A percentile compares a stretch with the other conserved stretches of the same genome.
phyloP scores from a whole-genome alignment of 805 yeast species.

The Candida verbasci region DNA sequence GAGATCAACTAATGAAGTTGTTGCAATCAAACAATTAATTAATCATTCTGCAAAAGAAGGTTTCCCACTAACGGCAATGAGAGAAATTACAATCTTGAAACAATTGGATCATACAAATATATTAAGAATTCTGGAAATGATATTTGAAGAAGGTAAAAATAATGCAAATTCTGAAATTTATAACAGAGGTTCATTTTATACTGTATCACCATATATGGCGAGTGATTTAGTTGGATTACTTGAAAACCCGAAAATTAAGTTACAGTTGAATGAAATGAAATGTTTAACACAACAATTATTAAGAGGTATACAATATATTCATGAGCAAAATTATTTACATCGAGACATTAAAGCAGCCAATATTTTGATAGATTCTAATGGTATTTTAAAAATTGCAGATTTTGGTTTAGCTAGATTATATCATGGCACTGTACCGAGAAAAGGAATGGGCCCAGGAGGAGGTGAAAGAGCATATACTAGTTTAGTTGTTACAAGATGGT shows the following conservation, averaged over 20 bases:
- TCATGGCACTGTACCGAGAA: slow-evolving; percentile 56
- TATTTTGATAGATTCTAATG: slow-evolving; percentile 70
- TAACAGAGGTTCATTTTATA: slow-evolving; percentile 56
- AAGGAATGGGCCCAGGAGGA: slow-evolving; percentile 53
- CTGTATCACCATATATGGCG: slow-evolving; percentile 90
- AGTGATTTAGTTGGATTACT: slow-evolving; percentile 87
- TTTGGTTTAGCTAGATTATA: slow-evolving; percentile 87
- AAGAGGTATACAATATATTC: slow-evolving; percentile 78
- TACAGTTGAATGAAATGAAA: slow-evolving; percentile 70
- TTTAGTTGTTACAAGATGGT: slow-evolving; percentile 93
- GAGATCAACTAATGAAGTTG: slow-evolving; percentile 50
- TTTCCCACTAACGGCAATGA: slow-evolving; percentile 90
- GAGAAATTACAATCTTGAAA: slow-evolving; percentile 85
- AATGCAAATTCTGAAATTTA: slow-evolving; percentile 31
- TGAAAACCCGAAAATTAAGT: slow-evolving; percentile 65
- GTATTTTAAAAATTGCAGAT: slow-evolving; percentile 86
- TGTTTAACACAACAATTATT: slow-evolving; percentile 77
- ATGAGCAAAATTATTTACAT: slow-evolving; percentile 57
- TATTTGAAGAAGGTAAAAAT: slow-evolving; percentile 40
- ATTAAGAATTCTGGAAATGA: slow-evolving; percentile 74
- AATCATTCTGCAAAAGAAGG: slow-evolving; percentile 73
- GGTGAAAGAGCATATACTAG: slow-evolving; percentile 52
- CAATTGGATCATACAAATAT: slow-evolving; percentile 65
- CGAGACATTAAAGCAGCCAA: slow-evolving; percentile 97
- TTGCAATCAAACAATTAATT: slow-evolving; percentile 85